Evolutionary conservation across 2,329 filamentous ascomycete genomes (phyloP).

Genomic region (Aureobasidium sp.): DNA sequence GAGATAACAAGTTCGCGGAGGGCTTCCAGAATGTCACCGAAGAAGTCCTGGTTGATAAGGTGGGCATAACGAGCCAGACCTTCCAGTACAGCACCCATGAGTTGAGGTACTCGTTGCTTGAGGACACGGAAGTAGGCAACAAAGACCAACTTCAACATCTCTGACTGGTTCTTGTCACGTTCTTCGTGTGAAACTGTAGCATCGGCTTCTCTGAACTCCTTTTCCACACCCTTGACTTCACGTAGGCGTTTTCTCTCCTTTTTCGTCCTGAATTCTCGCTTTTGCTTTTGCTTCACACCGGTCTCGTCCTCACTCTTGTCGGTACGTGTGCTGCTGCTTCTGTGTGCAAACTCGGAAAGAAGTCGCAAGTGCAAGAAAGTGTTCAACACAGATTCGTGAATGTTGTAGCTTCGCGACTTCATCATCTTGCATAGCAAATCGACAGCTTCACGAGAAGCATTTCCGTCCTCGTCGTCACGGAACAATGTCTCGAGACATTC

Average conservation of each 20-base stretch:
- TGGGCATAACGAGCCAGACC: constrained; percentile 90
- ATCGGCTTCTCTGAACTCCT: constrained; percentile 89
- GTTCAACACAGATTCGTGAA: constrained; percentile 81
- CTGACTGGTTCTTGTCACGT: constrained; percentile 85
- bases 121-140: constrained; percentile 90
- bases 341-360: constrained; percentile 77
- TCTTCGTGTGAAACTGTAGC: constrained; percentile 88
- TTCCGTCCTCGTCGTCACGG: constrained; percentile 78
- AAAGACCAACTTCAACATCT: constrained; percentile 93
- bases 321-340: constrained; percentile 68
- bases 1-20: constrained; percentile 85
- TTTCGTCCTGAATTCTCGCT: constrained; percentile 81
- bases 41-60: constrained; percentile 98
- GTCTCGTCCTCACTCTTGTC: constrained; percentile 48
- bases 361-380: constrained; percentile 84
- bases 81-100: constrained; percentile 97
- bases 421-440: constrained; percentile 88
- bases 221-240: constrained; percentile 79
- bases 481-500: constrained; percentile 76
- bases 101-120: constrained; percentile 67
- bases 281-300: constrained; percentile 39
- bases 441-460: constrained; percentile 78
- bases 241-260: constrained; percentile 72
- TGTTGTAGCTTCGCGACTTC: constrained; percentile 71
- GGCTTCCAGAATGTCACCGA: constrained; percentile 89